Evolutionary conservation across 177 flowering plant genomes (phyloP).

Genomic region (Vitis hybrid): DNA sequence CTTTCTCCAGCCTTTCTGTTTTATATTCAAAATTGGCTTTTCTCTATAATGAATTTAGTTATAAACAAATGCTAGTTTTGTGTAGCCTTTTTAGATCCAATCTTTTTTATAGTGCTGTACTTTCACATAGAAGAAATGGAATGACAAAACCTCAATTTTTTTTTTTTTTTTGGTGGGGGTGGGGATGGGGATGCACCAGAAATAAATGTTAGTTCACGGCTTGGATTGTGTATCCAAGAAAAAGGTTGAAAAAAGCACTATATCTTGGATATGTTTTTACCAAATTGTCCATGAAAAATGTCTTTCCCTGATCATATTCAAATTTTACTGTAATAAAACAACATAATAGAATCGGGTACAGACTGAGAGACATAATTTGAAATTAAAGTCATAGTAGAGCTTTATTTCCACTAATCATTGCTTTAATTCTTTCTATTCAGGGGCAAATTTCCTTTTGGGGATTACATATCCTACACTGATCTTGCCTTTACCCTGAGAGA

Average conservation of each 20-base stretch:
- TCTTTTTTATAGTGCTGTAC: not conserved
- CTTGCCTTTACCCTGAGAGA: constrained; percentile 76
- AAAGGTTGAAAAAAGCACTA: not conserved
- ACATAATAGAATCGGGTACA: not conserved
- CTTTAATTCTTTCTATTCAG: constrained; percentile 40
- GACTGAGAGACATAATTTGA: not conserved
- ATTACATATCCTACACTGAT: constrained; percentile 71
- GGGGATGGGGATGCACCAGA: not conserved
- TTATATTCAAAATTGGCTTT: constrained; percentile 2
- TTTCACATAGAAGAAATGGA: not conserved
- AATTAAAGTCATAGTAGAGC: not conserved
- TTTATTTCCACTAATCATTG: constrained; percentile 11
- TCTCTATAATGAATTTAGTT: not conserved
- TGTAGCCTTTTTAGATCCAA: not conserved
- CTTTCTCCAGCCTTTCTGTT: constrained; percentile 72
- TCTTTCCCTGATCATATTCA: not conserved
- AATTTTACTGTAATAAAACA: not conserved
- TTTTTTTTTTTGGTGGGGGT: too few relatives aligned
- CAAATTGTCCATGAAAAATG: not conserved
- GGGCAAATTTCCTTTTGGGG: constrained; percentile 89
- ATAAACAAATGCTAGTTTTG: not conserved
- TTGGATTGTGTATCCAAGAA: not conserved
- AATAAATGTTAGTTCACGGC: not conserved
- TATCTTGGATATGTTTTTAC: too few relatives aligned
- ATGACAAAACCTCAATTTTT: not conserved